Base-by-base conservation (phyloP, 2,329 filamentous ascomycete genomes). In the Sporothrix schenckii region DNA sequence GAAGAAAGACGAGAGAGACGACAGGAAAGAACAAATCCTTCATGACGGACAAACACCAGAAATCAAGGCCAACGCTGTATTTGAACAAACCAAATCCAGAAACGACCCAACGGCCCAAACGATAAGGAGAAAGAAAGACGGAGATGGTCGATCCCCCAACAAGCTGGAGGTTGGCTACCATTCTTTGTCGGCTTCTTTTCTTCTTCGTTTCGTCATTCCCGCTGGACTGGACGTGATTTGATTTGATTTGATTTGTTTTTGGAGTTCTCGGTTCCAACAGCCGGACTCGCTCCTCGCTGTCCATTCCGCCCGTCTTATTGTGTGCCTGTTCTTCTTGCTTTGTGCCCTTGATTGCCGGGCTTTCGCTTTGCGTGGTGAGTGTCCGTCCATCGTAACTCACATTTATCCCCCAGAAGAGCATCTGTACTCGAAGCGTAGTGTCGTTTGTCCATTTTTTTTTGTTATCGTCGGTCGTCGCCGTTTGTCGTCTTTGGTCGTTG, bases 261-360 rank as follows among this genome's bases (percentile, higher is more conserved):
- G 34, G 34, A 1, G 34, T 69, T 52, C 27, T 21, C 41, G 34
- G 27, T 24, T 61, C 34, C 10, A 11, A 16, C 39, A 16, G 34
- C 56, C 56, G 39, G 34, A 14, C 56, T 44, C 56, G 56, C 56
- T 14, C 19, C 10, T 44, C 34, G 56, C 19, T 44, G 56, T 10
- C n/a, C 56, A 44, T 44, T 61, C 56, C 39, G 6, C 44, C 56
- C 56, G 56, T 41, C 56, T 61, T 61, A 44, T n/a, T 61, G n/a
- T 9, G 11, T 61, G 19, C 9, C 34, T 61, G 10, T 44, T 39
- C n/a, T 16, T 61, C 5, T 49, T 53, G 13, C 34, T 14, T 30
- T 7, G 39, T 58, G 16, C 27, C 66, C 66, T 52, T 68, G 66
- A 50, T 56, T 68, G 39, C 21, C 53, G 41, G 50, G 27, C 27